Conservation (phyloP, 2,329 filamentous ascomycete species). For the Aspergillus terreus region DNA sequence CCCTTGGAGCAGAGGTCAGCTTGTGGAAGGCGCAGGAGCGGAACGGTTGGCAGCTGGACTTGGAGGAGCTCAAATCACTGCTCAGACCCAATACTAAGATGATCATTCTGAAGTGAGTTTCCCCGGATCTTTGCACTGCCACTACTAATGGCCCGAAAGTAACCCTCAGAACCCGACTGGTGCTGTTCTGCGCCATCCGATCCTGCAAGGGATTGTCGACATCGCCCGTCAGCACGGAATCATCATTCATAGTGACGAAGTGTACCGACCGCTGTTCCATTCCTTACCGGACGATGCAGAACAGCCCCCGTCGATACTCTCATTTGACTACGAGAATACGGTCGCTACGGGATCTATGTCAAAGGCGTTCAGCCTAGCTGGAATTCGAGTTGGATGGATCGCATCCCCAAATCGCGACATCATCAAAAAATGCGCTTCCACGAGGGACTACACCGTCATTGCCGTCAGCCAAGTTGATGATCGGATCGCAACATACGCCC, state of each 20-base stretch:
- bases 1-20: conserved; percentile 71
- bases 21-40: conserved; percentile 68
- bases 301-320: conserved; percentile 62
- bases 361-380: conserved; percentile 75
- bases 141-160: conserved; percentile 14
- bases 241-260: conserved; percentile 70
- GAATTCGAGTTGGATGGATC: conserved; percentile 74
- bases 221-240: conserved; percentile 61
- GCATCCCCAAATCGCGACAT: conserved; percentile 59
- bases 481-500: conserved; percentile 65
- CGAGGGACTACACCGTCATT: conserved; percentile 75
- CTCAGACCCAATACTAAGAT: conserved; percentile 53
- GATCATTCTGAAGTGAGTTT: conserved; percentile 56
- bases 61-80: conserved; percentile 62
- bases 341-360: conserved; percentile 75
- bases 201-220: conserved; percentile 58
- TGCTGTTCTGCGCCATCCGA: conserved; percentile 57
- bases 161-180: conserved; percentile 84
- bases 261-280: conserved; percentile 77
- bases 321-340: conserved; percentile 63
- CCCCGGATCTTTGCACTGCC: no score
- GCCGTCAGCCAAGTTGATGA: conserved; percentile 74
- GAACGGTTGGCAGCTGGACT: conserved; percentile 63
- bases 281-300: conserved; percentile 45
- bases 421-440: conserved; percentile 57